Evolutionary conservation across 805 yeast species (phyloP).

Genomic region (Wickerhamiella dianesei): DNA sequence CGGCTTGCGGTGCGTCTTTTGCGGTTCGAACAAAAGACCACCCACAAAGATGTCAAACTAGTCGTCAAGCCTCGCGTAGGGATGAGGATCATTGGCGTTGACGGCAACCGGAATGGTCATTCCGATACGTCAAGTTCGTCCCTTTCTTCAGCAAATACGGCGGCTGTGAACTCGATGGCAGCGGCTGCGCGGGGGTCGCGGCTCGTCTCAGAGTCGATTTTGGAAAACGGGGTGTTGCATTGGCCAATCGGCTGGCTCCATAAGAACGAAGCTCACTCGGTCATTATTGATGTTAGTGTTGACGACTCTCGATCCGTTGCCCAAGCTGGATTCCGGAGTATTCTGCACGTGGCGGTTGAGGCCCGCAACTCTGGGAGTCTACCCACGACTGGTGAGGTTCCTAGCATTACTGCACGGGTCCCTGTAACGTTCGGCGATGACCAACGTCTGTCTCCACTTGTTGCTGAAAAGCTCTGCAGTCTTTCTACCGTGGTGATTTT

Average conservation of each 20-base stretch:
- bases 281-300: background rate
- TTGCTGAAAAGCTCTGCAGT: background rate
- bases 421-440: background rate
- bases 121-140: background rate
- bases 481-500: background rate
- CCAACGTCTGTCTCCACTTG: background rate
- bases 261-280: background rate
- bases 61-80: constrained; percentile 1
- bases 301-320: background rate
- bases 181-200: background rate
- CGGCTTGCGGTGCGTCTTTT: background rate
- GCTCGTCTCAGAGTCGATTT: background rate
- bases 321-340: background rate
- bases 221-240: background rate
- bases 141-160: background rate
- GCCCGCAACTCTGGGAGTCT: background rate
- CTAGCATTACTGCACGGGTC: background rate
- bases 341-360: background rate
- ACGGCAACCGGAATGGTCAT: background rate
- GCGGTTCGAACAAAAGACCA: background rate
- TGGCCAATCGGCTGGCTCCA: background rate
- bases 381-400: background rate
- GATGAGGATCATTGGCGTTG: background rate
- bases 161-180: background rate
- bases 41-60: background rate